Evolutionary conservation across 768 basidiomycete species (phyloP), one percentile per base, ranked within the genome.

Genomic region (Naematelia aurantialba): DNA sequence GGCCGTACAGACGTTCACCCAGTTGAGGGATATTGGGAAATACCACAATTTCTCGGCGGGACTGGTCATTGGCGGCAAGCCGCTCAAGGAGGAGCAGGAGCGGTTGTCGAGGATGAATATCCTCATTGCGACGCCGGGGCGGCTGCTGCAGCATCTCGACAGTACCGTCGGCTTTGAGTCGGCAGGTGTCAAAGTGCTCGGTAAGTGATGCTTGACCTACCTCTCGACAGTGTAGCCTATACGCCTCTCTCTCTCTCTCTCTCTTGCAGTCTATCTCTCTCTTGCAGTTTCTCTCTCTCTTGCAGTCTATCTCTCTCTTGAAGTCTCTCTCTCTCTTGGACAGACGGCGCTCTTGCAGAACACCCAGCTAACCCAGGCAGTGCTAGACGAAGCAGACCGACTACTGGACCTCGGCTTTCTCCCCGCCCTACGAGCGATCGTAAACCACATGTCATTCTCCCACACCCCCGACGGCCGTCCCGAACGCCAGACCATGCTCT

Each of bases 1-100:
- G 65, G 94, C 94, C 1, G 89, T 98, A 17, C 96, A 99, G 81
- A 99, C 97, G 59, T 99, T 98, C 73, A 91, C 94, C 47, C 92
- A 97, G 5, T 77, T 99, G 26, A 85, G 91, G n/a, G 87, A 89
- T 44, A 89, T 98, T 59, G 96, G 96, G 2, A 86, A 87, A 46
- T 86, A 86, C 68, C 94, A 99, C 69, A 81, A 83, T 17, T 94
- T 98, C 78, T 94, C 91, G 4, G 94, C 94, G 0, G 94, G 93
- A 0, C 79, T 98, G 12, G 87, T 98, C 17, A 99, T 99, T 45
- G 94, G 94, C 4, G 94, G 94, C 46, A 99, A 97, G 81, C 91
- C 86, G 67, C 76, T 97, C 50, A 92, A 91, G 73, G 92, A 94
- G 61, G 94, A 99, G 75, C 81, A 85, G 34, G 92, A 93, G 21